Percentiles rank a stretch among this genome's conserved stretches.
These are phyloP conservation scores for Torrubiella hemipterigena DNA, from an alignment of 2,329 filamentous ascomycete species.

Conservation along the genomic window DNA sequence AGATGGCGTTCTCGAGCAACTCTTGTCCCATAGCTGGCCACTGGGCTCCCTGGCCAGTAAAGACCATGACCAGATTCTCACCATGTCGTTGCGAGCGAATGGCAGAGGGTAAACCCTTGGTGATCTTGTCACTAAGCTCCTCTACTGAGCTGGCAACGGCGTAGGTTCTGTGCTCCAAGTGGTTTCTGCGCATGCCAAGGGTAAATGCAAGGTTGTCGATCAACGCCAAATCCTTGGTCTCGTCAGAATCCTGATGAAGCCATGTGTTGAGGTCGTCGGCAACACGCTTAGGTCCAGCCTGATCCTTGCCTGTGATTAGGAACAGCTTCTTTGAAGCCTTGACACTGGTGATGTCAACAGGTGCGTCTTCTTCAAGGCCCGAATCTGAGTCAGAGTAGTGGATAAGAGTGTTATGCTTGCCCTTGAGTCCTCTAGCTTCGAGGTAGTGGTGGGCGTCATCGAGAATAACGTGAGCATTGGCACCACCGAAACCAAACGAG, in stretches of 20 bases:
- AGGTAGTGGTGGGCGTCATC: background rate
- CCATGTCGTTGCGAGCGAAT: too few relatives aligned
- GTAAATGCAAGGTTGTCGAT: background rate
- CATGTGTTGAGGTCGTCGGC: background rate
- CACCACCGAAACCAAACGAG: constrained; percentile 9
- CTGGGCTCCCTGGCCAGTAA: constrained; percentile 23
- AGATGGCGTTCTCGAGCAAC: constrained; percentile 8
- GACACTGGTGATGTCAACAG: background rate
- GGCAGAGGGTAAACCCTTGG: background rate
- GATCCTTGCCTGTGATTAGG: background rate
- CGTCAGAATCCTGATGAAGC: background rate
- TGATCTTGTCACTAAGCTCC: background rate
- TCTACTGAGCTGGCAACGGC: background rate
- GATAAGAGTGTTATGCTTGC: background rate
- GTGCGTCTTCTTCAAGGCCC: background rate
- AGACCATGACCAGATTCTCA: constrained; percentile 10
- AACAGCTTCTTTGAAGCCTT: background rate
- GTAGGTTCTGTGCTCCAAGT: background rate
- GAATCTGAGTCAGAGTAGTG: too few relatives aligned
- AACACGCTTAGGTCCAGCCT: background rate
- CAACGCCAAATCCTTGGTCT: background rate
- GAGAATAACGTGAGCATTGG: constrained; percentile 8
- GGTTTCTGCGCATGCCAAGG: background rate
- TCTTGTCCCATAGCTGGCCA: constrained; percentile 18
- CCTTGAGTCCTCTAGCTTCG: background rate